These are phyloP conservation scores for Thelonectria blattea DNA, from an alignment of 2,329 filamentous ascomycete genomes.

Conservation along the genomic window DNA sequence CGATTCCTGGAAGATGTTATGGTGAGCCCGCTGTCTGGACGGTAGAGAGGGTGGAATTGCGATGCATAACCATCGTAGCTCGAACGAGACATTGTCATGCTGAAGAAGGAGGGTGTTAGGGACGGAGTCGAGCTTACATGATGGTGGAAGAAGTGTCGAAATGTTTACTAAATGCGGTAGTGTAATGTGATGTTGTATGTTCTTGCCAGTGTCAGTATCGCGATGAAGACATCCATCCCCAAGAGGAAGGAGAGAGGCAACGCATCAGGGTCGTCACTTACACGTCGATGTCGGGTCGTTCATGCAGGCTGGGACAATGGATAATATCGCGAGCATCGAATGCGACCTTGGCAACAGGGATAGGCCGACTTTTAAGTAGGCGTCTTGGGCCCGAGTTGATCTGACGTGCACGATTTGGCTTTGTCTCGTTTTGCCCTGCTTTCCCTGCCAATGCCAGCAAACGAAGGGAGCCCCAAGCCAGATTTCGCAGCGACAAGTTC, in stretches of 20 bases:
- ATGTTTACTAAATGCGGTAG: constrained; percentile 6
- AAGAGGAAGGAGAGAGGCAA: constrained; percentile 3
- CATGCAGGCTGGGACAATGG: constrained; percentile 6
- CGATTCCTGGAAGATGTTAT: constrained; percentile 65
- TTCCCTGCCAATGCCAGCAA: constrained; percentile 19
- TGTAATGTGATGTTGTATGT: background rate
- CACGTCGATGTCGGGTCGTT: constrained; percentile 11
- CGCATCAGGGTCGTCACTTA: constrained; percentile 22
- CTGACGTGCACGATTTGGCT: constrained; percentile 35
- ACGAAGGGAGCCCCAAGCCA: background rate
- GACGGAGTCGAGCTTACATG: constrained; percentile 29
- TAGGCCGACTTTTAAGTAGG: constrained; percentile 35
- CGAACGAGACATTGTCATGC: constrained; percentile 40
- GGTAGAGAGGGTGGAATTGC: constrained; percentile 24
- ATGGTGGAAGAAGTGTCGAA: constrained; percentile 9
- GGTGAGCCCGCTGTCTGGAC: constrained; percentile 39
- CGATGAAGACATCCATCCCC: background rate
- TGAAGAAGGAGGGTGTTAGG: background rate
- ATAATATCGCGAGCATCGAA: constrained; percentile 7
- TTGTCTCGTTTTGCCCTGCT: constrained; percentile 28
- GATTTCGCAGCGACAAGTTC: constrained; percentile 11
- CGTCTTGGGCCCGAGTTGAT: constrained; percentile 7
- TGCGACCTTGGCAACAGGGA: constrained; percentile 26
- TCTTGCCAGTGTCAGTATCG: constrained; percentile 23
- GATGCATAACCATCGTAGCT: constrained; percentile 41